Evolutionary conservation across 192 early-diverging fungal genomes (phyloP).

Genomic region (Coemansia sp.): DNA sequence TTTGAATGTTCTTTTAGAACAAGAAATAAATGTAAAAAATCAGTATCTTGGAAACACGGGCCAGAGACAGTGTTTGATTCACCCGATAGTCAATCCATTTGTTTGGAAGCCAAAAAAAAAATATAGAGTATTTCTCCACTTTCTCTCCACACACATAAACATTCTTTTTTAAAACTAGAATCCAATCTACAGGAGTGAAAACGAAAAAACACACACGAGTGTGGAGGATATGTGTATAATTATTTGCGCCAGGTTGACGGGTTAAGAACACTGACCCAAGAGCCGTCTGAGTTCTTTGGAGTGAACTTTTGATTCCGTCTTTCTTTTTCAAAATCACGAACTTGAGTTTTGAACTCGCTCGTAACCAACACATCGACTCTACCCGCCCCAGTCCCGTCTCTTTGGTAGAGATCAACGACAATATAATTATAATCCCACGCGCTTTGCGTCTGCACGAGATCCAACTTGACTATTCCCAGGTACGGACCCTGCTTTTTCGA

Average conservation of each 20-base stretch:
- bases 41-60: no score
- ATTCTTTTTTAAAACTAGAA: no score
- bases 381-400: not conserved
- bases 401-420: slow-evolving; percentile 36
- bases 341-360: slow-evolving; percentile 34
- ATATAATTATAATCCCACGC: slow-evolving; percentile 49
- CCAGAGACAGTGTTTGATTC: no score
- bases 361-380: slow-evolving; percentile 44
- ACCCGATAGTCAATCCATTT: no score
- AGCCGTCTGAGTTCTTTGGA: slow-evolving; percentile 25
- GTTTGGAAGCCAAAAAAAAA: no score
- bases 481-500: not conserved
- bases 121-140: no score
- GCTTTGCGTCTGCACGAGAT: slow-evolving; percentile 19
- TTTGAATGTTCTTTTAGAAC: no score
- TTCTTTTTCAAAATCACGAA: not conserved
- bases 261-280: slow-evolving; percentile 44
- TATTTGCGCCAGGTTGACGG: slow-evolving; percentile 42
- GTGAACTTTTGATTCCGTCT: slow-evolving; percentile 22
- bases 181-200: not conserved
- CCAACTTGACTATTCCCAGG: slow-evolving; percentile 29
- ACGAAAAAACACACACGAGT: not conserved
- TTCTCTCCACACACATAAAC: no score
- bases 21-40: no score
- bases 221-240: not conserved